Evolutionary conservation across 305 asterid species (phyloP).

Genomic region (Solanum chacoense): DNA sequence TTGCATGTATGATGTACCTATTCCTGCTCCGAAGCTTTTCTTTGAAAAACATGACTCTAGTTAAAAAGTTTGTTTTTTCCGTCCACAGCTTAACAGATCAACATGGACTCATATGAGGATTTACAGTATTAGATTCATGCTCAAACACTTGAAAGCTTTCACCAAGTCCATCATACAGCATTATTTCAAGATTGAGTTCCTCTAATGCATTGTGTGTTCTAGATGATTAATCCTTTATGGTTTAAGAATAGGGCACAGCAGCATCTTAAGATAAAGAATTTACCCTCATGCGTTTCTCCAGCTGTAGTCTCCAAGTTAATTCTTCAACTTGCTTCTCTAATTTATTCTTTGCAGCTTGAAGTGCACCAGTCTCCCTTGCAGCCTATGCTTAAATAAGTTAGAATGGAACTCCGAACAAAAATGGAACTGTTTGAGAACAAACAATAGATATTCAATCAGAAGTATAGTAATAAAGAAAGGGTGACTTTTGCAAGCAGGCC

Average conservation of each 20-base stretch:
- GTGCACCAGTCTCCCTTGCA: constrained; percentile 98
- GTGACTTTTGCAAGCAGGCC: neutral
- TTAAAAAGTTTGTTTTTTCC: neutral
- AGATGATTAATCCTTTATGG: neutral
- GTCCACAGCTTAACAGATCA: neutral
- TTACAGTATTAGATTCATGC: neutral
- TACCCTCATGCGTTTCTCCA: constrained; percentile 98
- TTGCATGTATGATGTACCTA: neutral
- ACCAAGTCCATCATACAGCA: neutral
- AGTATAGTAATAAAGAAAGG: neutral
- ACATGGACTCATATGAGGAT: neutral
- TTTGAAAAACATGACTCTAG: neutral
- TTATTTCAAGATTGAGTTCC: neutral
- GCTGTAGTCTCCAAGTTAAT: constrained; percentile 94
- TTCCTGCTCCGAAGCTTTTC: neutral
- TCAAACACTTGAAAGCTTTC: neutral
- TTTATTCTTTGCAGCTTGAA: constrained; percentile 99
- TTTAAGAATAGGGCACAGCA: neutral
- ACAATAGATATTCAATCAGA: neutral
- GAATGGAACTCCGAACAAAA: neutral
- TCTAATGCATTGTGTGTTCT: neutral
- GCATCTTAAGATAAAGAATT: neutral
- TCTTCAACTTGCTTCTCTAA: constrained; percentile 99
- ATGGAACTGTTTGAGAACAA: neutral
- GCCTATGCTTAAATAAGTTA: constrained; percentile 43